Evolutionary conservation across 2,329 filamentous ascomycete genomes (phyloP), one percentile per base, ranked within the genome.

Genomic region (Penicillium frequentans): DNA sequence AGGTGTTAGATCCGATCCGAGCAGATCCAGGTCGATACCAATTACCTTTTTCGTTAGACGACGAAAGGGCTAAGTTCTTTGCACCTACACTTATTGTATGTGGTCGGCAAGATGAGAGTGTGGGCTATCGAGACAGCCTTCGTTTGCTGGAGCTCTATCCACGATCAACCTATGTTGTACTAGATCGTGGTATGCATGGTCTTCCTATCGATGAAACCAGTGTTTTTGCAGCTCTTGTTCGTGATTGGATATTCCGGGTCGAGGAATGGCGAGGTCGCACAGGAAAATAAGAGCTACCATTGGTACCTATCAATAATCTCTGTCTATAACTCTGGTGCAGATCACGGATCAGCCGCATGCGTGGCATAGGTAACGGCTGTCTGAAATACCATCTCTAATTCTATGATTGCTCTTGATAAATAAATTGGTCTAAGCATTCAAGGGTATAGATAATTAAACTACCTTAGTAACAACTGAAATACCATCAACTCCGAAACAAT

Each of bases 101-200:
- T 60, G 68, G 68, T 21, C 56, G 68, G 23, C 68, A 71, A 29
- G 68, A 71, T 29, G 59, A 59, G 29, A 55, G 16, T 5, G 68
- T 70, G 37, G 67, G 68, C 14, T 71, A 70, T 58, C 63, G 68
- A 55, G 68, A 70, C 44, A 68, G 65, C 35, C 56, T 70, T 49
- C 65, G 67, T 13, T 54, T 71, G 58, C 45, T 69, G 50, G 65
- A 68, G 52, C 62, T 66, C 13, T 71, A 71, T 56, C 64, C 66
- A 7, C 57, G 63, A 51, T 64, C 66, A 37, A 68, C 63, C 3
- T 68, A 59, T 60, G 56, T 58, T 50, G 61, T 70, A 53, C 43
- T 70, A 33, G 67, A 70, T 53, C 67, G 68, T 21, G 65, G 61
- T 26, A 64, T 46, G 24, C 68, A 70, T 63, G 67, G 59, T 1